Evolutionary conservation across 768 basidiomycete species (phyloP).

Genomic region (Trichaptum fuscoviolaceum): DNA sequence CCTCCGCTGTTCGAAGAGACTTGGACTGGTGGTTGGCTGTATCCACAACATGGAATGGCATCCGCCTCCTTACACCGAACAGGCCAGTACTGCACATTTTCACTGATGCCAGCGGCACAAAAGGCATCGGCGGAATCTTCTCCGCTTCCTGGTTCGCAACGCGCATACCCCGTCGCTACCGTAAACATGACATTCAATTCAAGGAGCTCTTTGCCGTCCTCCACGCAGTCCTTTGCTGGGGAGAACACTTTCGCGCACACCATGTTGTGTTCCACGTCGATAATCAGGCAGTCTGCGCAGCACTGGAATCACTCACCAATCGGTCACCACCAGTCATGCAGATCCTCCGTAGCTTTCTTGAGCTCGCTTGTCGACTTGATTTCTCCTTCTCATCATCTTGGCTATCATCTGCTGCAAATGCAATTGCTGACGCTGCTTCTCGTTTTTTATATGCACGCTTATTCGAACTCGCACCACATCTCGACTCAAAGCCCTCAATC

Average conservation of each 20-base stretch:
- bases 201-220: conserved; percentile 29
- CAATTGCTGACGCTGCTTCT: conserved; percentile 14
- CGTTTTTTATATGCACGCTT: conserved; percentile 18
- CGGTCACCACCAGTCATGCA: conserved; percentile 8
- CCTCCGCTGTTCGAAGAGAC: conserved; percentile 17
- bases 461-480: conserved; percentile 22
- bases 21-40: conserved; percentile 29
- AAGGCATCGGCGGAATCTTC: conserved; percentile 18
- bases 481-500: conserved; percentile 18
- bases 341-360: conserved; percentile 12
- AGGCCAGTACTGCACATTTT: conserved; percentile 13
- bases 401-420: conserved; percentile 14
- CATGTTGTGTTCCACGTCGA: conserved; percentile 27
- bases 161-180: conserved; percentile 19
- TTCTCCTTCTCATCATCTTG: conserved; percentile 15
- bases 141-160: conserved; percentile 23
- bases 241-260: conserved; percentile 16
- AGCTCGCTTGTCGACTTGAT: conserved; percentile 12
- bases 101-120: conserved; percentile 11
- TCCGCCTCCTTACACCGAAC: conserved; percentile 27
- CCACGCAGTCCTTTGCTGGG: conserved; percentile 27
- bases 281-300: conserved; percentile 20
- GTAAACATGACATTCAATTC: conserved; percentile 25
- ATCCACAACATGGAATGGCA: conserved; percentile 26
- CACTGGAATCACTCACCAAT: conserved; percentile 9